Conservation (phyloP, 2,329 filamentous ascomycete species). For the Knoxdaviesia proteae region DNA sequence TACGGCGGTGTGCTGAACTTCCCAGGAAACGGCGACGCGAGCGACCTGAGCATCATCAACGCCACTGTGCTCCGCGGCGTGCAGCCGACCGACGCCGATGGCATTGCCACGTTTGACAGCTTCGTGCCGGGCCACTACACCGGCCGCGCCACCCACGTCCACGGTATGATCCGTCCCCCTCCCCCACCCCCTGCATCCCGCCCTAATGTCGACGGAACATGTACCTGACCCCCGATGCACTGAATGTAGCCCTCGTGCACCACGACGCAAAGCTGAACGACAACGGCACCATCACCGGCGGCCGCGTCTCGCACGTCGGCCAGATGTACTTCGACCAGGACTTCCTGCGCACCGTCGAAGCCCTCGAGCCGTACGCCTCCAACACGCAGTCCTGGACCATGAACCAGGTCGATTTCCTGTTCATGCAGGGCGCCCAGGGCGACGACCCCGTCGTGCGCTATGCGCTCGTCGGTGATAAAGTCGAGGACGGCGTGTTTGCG, state of each 20-base stretch:
- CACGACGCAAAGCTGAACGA: constrained; percentile 12
- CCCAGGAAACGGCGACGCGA: constrained; percentile 20
- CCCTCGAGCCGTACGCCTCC: constrained; percentile 21
- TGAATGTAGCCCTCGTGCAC: constrained; percentile 14
- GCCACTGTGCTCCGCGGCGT: constrained; percentile 16
- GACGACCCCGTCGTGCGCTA: constrained; percentile 39
- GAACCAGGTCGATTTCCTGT: constrained; percentile 31
- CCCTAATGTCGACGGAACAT: background rate
- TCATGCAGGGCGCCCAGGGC: constrained; percentile 22
- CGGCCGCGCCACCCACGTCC: constrained; percentile 25
- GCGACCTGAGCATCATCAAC: constrained; percentile 12
- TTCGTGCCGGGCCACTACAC: constrained; percentile 24
- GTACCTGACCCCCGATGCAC: background rate
- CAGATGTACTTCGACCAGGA: constrained; percentile 43
- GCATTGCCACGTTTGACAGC: constrained; percentile 20
- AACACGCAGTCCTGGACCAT: constrained; percentile 24
- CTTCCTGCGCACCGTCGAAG: constrained; percentile 29
- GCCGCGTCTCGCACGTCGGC: constrained; percentile 35
- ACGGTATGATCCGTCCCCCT: constrained; percentile 13
- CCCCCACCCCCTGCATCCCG: constrained; percentile 8
- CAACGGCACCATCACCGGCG: constrained; percentile 15
- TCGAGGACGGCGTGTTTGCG: constrained; percentile 29
- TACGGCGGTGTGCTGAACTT: constrained; percentile 15
- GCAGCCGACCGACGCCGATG: constrained; percentile 18
- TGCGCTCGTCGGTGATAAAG: constrained; percentile 29